Base-by-base conservation (phyloP, 1,139 yeast species). In the Yamadazyma sp. region DNA sequence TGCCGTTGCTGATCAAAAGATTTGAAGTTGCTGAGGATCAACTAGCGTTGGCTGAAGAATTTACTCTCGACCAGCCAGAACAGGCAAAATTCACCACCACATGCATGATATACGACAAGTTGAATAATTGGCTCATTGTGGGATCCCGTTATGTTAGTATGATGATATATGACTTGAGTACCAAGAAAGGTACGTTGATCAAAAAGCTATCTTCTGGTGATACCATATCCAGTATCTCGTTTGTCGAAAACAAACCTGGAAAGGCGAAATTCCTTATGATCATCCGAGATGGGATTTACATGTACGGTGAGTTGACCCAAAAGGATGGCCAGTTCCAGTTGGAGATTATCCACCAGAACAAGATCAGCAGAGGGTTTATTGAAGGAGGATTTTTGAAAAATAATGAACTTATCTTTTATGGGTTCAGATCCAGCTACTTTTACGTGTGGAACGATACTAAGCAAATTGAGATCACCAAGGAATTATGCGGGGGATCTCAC, bases 401-500 rank as follows among this genome's bases (percentile, higher is more conserved):
- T n/a, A 76, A 80, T 37, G 80, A 83, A 37, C 62, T 82, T 34
- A 62, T 86, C 3, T 60, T 86, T 2, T 86, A 79, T 53, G 97
- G 97, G 0, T 92, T 92, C 67, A 80, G 82, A 47, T 86, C 94
- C 1, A 83, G 85, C 35, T 65, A 73, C 37, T 89, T 92, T 56
- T 86, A 82, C 51, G 62, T 88, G 16, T 88, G 90, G 83, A 87
- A 90, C 55, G 96, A 88, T 53, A 79, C 90, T 0, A 69, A 74
- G 30, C 90, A 86, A 49, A 70, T 75, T 36, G 96, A 89, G 54
- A 57, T 87, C 4, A 67, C 77, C 39, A 77, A 78, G 44, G 87
- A 81, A 45, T 61, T 73, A n/a, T 92, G 97, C 59, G 97, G 97
- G 16, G 97, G 97, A 1, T 78, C 92, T 2, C 97, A 90, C 54